These are phyloP conservation scores for Aspergillus sclerotioniger DNA, from an alignment of 495 filamentous ascomycete genomes.

Conservation along the genomic window DNA sequence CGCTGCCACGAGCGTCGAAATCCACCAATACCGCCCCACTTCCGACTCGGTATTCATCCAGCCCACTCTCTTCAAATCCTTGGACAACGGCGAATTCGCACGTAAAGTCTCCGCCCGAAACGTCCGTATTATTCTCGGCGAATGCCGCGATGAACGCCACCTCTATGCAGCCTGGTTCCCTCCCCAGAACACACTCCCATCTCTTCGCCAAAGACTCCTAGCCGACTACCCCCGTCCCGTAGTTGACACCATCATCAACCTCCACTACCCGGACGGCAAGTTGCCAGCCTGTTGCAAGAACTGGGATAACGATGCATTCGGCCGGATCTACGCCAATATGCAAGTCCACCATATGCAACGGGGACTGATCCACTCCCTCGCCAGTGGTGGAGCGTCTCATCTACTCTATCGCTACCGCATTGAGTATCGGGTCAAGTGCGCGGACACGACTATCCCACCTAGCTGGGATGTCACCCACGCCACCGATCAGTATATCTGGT, in stretches of 20 bases:
- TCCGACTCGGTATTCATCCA: conserved; percentile 51
- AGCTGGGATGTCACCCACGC: conserved; percentile 59
- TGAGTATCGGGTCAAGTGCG: conserved; percentile 48
- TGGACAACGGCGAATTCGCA: conserved; percentile 51
- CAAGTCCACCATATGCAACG: conserved; percentile 52
- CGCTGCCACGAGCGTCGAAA: conserved; percentile 33
- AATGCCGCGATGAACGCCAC: conserved; percentile 54
- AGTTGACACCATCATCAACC: conserved; percentile 39
- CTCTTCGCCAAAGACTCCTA: conserved; percentile 45
- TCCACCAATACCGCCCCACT: conserved; percentile 55
- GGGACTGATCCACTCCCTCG: conserved; percentile 36
- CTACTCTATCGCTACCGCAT: conserved; percentile 48
- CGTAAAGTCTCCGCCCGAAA: conserved; percentile 37
- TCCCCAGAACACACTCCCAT: conserved; percentile 34
- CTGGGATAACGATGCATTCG: conserved; percentile 50
- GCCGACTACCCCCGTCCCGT: conserved; percentile 50
- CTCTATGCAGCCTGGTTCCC: conserved; percentile 49
- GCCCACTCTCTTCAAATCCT: conserved; percentile 39
- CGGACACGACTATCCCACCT: conserved; percentile 36
- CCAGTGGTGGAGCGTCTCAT: conserved; percentile 23
- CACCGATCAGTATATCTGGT: conserved; percentile 56
- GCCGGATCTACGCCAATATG: conserved; percentile 56
- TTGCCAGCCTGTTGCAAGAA: conserved; percentile 30
- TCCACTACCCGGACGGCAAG: conserved; percentile 41
- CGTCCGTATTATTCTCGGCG: conserved; percentile 52